Base-by-base conservation (phyloP, 768 basidiomycete species). In the Tylopilus felleus region DNA sequence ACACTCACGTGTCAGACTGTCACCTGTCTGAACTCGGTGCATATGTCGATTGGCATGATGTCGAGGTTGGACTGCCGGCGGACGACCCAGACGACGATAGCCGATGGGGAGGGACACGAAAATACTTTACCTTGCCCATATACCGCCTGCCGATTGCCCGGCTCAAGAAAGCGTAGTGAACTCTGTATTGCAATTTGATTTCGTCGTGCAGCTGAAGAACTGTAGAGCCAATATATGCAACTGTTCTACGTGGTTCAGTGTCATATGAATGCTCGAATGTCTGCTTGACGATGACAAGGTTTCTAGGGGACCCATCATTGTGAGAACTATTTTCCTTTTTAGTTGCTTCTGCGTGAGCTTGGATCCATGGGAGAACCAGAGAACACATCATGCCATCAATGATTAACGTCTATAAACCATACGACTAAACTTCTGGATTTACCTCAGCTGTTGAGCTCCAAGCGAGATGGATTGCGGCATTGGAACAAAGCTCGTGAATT, bases 1-100 rank as follows among this genome's bases (percentile, higher is more conserved):
- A 92, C 65, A 91, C 89, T 1, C 82, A 78, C 56, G 77, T 99
- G 5, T 80, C 91, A 0, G 93, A 94, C 55, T 70, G 95, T 35
- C 93, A 98, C 65, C 78, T 99, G 28, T 74, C 82, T n/a, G 84
- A 90, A 44, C 73, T 90, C 1, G 94, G 96, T 0, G 66, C 91
- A n/a, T 74, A 84, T 41, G 83, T 93, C 23, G 62, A 78, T 35
- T 99, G 97, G 97, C 75, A 74, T 51, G 88, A 94, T 62, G 81
- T 98, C 5, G 83, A 89, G 52, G 84, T 93, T 27, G 77, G 78
- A 21, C 67, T 70, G 5, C n/a, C n/a, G 7, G 36, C 36, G 35
- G 77, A 73, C 47, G 67, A 72, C n/a, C 12, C 54, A 21, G 57
- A 61, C 45, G 75, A 78, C 40, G 74, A 76, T 39, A 80, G 83